Base-by-base conservation (phyloP, 352 stramenopile species). In the Globisporangium abappressorium region DNA sequence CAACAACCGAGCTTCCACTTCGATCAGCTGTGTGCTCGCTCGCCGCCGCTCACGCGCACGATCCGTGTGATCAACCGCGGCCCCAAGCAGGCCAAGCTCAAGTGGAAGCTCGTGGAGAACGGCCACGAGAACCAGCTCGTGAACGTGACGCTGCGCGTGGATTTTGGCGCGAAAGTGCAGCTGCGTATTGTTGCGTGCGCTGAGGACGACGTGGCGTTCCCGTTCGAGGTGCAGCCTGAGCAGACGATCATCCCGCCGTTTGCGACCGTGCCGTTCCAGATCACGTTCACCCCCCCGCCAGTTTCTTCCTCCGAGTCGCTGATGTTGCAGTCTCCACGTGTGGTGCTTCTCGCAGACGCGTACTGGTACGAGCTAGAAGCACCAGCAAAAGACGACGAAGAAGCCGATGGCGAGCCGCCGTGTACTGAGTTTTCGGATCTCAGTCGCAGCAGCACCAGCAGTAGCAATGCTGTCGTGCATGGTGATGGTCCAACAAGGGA, bases 1-100 rank as follows among this genome's bases (percentile, higher is more conserved):
- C 57, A 51, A 20, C 68, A 76, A n/a, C 78, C 82, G 20, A 84
- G 75, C 3, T 58, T 91, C 28, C 69, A 62, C 6, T 89, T 90
- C 62, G 83, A 82, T 2, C 69, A 80, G 36, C 58, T 86, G 1
- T 86, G 80, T 53, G 68, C 86, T 34, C 73, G 78, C 41, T 69
- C 82, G 2, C 43, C 73, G 0, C 49, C 70, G 6, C 68, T 91
- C 57, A 89, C 79, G 11, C 72, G 70, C 2, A 84, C 77, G 18
- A 62, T 93, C 22, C 82, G 82, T 0, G 76, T 95, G n/a, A 66
- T 85, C 33, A 95, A 95, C 65, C 80, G 82, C 26, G 82, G 84
- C 0, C 87, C 87, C 0, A 82, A 86, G 46, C 70, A 73, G 18
- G 85, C 82, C 38, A 73, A 68, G 12, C 54, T 95, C 28, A 76